phyloP scores from a whole-genome alignment of 1,284 basidiomycete species.

The Trametes polyzona region DNA sequence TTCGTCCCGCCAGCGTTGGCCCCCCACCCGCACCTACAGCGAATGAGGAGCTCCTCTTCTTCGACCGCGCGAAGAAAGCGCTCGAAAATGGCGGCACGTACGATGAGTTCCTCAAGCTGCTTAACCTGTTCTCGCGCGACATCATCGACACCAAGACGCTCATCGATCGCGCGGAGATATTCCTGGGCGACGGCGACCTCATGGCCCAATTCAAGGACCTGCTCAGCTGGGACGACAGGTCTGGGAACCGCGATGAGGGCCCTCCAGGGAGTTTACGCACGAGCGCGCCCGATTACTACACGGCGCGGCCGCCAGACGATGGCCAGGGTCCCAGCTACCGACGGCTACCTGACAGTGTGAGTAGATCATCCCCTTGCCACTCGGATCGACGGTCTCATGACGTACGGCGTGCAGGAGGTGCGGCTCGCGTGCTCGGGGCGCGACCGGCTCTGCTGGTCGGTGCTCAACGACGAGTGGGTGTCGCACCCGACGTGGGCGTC shows the following conservation, averaged over 20 bases:
- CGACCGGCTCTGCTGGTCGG: constrained; percentile 94
- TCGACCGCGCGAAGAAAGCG: constrained; percentile 86
- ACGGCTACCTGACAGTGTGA: constrained; percentile 82
- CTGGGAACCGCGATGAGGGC: constrained; percentile 71
- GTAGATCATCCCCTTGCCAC: constrained; percentile 39
- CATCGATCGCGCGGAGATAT: constrained; percentile 79
- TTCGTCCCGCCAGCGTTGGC: constrained; percentile 18
- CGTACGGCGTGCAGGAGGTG: constrained; percentile 66
- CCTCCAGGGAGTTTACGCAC: constrained; percentile 78
- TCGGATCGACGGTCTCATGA: constrained; percentile 10
- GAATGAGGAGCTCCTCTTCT: constrained; percentile 91
- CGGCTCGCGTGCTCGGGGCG: constrained; percentile 92
- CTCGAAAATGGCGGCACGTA: constrained; percentile 78
- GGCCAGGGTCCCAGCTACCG: constrained; percentile 91
- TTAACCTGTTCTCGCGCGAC: constrained; percentile 84
- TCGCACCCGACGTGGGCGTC: constrained; percentile 98
- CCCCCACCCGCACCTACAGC: constrained; percentile 51
- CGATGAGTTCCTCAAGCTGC: constrained; percentile 83
- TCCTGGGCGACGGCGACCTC: constrained; percentile 83
- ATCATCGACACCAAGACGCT: constrained; percentile 88
- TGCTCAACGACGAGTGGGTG: constrained; percentile 96
- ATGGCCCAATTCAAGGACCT: constrained; percentile 88
- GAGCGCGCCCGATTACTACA: constrained; percentile 67
- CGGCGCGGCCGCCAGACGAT: constrained; percentile 72
- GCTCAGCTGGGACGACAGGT: constrained; percentile 76